These are phyloP conservation scores for Teunomyces kruisii DNA, from an alignment of 805 yeast genomes.

Conservation along the genomic window DNA sequence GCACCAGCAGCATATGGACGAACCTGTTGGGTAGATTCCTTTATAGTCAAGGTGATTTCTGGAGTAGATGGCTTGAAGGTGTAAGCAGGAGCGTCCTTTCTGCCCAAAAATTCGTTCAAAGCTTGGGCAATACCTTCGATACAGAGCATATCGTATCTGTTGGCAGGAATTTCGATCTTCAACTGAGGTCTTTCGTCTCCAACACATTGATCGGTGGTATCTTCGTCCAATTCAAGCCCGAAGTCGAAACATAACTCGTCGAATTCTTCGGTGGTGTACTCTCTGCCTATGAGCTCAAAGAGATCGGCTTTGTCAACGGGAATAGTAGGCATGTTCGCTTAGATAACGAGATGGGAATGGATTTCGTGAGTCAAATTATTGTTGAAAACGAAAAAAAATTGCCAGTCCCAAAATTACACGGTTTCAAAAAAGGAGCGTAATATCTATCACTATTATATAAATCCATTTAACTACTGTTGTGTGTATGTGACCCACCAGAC, in stretches of 20 bases:
- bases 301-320: conserved; percentile 93
- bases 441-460: not conserved
- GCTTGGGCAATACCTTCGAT: conserved; percentile 98
- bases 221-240: conserved; percentile 97
- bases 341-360: not conserved
- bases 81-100: conserved; percentile 62
- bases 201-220: conserved; percentile 75
- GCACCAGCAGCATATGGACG: conserved; percentile 97
- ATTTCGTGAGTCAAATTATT: conserved; percentile 11
- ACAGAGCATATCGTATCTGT: conserved; percentile 97
- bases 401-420: conserved; percentile 7
- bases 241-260: conserved; percentile 97
- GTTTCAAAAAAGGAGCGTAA: not conserved
- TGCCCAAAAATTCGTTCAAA: conserved; percentile 84
- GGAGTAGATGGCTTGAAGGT: conserved; percentile 63
- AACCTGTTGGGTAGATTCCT: conserved; percentile 66
- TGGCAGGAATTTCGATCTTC: conserved; percentile 96
- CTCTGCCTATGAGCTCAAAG: conserved; percentile 67
- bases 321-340: conserved; percentile 82
- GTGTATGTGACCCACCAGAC: no score
- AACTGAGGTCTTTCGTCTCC: conserved; percentile 92
- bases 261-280: conserved; percentile 78
- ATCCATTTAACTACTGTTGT: not conserved
- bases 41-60: conserved; percentile 62
- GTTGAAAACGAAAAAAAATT: not conserved